Evolutionary conservation across 176 grass and related monocot species (phyloP).

Genomic region (maize (Zea mays)): DNA sequence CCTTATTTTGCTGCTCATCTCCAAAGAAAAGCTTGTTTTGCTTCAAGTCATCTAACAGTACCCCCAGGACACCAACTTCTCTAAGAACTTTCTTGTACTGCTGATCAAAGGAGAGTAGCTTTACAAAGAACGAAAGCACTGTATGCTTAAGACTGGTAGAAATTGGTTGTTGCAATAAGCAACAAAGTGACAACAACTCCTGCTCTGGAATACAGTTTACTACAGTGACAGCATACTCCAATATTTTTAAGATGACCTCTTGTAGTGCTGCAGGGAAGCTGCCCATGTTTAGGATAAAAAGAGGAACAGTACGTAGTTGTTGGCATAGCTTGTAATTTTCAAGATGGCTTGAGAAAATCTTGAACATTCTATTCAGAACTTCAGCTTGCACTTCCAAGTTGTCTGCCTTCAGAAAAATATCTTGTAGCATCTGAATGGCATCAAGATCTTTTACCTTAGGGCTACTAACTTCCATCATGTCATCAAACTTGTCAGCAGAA

Average conservation of each 20-base stretch:
- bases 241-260: constrained; percentile 98
- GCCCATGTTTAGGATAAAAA: constrained; percentile 99
- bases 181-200: constrained; percentile 94
- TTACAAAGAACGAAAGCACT: constrained; percentile 93
- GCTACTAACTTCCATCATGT: constrained; percentile 71
- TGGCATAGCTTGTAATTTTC: constrained; percentile 98
- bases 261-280: constrained; percentile 93
- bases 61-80: constrained; percentile 95
- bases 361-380: constrained; percentile 99
- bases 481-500: constrained; percentile 77
- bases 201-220: constrained; percentile 98
- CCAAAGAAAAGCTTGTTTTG: constrained; percentile 86
- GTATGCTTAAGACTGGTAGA: constrained; percentile 80
- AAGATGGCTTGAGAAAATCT: constrained; percentile 98
- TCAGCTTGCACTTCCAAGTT: constrained; percentile 96
- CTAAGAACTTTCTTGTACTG: constrained; percentile 97
- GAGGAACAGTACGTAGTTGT: constrained; percentile 88
- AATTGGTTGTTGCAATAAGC: constrained; percentile 97
- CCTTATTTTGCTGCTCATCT: constrained; percentile 67
- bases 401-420: constrained; percentile 99
- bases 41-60: constrained; percentile 96
- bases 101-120: constrained; percentile 98
- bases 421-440: constrained; percentile 98
- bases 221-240: constrained; percentile 98
- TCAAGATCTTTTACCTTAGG: constrained; percentile 99